Evolutionary conservation across 768 basidiomycete genomes (phyloP), one percentile per base, ranked within the genome.

Genomic region (Mycena olivaceomarginata): DNA sequence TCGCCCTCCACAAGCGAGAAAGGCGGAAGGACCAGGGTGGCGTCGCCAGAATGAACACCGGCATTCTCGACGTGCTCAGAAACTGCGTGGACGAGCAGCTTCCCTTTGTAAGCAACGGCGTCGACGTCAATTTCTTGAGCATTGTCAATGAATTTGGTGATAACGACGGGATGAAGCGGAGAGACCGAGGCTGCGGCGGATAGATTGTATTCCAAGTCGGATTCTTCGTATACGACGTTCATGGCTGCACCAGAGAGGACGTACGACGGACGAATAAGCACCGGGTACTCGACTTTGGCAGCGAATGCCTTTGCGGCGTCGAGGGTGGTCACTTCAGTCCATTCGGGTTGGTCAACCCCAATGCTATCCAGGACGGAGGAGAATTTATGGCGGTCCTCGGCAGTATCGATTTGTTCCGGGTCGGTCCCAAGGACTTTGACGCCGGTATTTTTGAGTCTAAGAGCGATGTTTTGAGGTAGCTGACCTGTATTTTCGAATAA

Each of bases 61-160:
- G 98, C 98, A 81, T 98, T 97, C 87, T 99, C 98, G 73, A 99
- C 97, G 84, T 99, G 98, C 85, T 99, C 98, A 5, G 98, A 99
- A 72, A 99, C 91, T 69, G 98, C 98, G 81, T 99, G 98, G 41
- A 99, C 92, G 67, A 99, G 91, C 12, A 99, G 95, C 79, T 93
- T 91, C 79, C 98, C 98, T 77, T 97, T 88, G 89, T 99, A 92
- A 2, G 97, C 98, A 70, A 99, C 98, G 56, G 98, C 98, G 82
- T 99, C 98, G 60, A 99, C 93, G 78, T 99, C 98, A 77, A 99
- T 98, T 85, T 99, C 98, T 85, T 99, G 97, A 10, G 98, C 98
- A 80, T 94, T 93, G 84, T 98, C 96, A 82, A 99, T 99, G 92
- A 99, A 99, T 86, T 99, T 99, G 81, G 98, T 97, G 86, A 99